Base-by-base conservation (phyloP, 1,284 basidiomycete genomes). In the Leccinum griseonigrum region DNA sequence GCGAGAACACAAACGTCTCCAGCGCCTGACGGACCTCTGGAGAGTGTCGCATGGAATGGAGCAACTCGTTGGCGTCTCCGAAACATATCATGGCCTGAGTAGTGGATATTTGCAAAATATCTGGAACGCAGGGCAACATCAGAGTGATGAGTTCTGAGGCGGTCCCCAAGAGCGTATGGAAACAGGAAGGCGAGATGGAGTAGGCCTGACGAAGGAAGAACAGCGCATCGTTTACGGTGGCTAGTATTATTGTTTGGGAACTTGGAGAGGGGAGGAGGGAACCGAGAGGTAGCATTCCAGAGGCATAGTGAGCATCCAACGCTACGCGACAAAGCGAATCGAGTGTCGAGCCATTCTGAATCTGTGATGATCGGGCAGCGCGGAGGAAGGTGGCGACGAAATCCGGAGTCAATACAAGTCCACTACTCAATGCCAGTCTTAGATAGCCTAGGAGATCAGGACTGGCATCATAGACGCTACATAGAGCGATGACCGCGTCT, bases 401-500 rank as follows among this genome's bases (percentile, higher is more conserved):
- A 10, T 79, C 78, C 4, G 84, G 70, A 10, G 88, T 74, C 4
- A 87, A 83, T 10, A 92, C 71, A 40, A 85, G 71, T 4, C 81
- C 80, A 50, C 81, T 78, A 60, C 82, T 76, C 38, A 92, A 77
- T 7, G 87, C 87, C 60, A 76, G 71, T 65, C 79, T 83, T 57
- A 92, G 74, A 69, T 92, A 92, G 43, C 77, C 80, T 60, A 83
- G 81, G 14, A 92, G 78, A 51, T 79, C 78, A 29, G 83, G 81
- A 67, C 89, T 84, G 29, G 84, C 86, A 29, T 88, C 86, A 68
- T 90, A 88, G 54, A 81, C 81, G 52, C 82, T 78, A 68, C 85
- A 89, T 16, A 92, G 77, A 6, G 82, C 74, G 48, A 92, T 77
- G 10, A 91, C 82, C 4, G 89, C 86, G 68, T 88, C 90, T 92